phyloP scores from a whole-genome alignment of 352 stramenopile species.

The Phytophthora hybrid region DNA sequence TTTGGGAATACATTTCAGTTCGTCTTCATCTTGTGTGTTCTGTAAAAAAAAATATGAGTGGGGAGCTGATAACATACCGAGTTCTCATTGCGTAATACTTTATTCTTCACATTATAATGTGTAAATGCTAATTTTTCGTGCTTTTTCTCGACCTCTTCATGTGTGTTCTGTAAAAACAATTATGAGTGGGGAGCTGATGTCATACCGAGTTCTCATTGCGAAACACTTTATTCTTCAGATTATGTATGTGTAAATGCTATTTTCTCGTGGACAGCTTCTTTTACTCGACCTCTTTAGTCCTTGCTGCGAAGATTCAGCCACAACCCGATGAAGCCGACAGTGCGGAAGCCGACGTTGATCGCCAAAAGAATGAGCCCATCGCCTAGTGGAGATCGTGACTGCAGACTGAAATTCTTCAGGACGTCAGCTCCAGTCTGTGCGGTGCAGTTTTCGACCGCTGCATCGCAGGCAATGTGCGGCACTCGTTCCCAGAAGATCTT shows the following conservation, averaged over 20 bases:
- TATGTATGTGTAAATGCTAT: not conserved
- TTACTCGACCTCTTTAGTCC: conserved; percentile 15
- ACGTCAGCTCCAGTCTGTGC: conserved; percentile 40
- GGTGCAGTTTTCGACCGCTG: conserved; percentile 36
- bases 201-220: not conserved
- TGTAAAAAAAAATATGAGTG: too few species aligned
- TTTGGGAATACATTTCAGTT: too few species aligned
- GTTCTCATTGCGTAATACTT: too few species aligned
- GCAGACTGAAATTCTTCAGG: conserved; percentile 46
- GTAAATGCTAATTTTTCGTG: too few species aligned
- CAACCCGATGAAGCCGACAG: conserved; percentile 37
- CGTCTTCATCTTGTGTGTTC: too few species aligned
- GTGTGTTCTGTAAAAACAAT: too few species aligned
- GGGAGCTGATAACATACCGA: too few species aligned
- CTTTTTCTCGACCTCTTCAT: too few species aligned
- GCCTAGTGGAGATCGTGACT: conserved; percentile 24
- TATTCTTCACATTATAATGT: too few species aligned
- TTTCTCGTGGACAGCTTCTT: not conserved
- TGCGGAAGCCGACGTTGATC: conserved; percentile 49
- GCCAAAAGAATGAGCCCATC: conserved; percentile 39
- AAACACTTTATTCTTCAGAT: not conserved
- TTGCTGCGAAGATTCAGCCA: conserved; percentile 37
- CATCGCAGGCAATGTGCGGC: conserved; percentile 30
- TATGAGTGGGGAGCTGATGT: too few species aligned
- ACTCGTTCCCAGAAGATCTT: conserved; percentile 45